Conservation (phyloP, 225 moss, liverwort and hornwort species). For the Bryoerythrophyllum caledonicum region DNA sequence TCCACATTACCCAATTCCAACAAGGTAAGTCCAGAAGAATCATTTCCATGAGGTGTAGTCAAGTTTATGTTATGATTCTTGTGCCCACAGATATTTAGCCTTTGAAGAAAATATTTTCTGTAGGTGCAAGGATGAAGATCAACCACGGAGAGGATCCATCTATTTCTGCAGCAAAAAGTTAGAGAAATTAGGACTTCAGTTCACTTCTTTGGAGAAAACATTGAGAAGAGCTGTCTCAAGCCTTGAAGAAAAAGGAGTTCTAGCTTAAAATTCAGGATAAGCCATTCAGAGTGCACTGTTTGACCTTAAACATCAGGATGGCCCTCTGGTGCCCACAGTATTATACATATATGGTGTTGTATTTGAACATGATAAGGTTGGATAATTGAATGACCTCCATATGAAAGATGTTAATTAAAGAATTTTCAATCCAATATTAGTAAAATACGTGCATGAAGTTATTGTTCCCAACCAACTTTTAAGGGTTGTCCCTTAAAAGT, state of each 20-base stretch:
- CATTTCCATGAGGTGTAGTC: neutral
- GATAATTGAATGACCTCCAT: too few relatives aligned
- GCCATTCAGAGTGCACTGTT: too few relatives aligned
- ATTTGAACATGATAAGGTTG: too few relatives aligned
- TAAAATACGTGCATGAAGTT: neutral
- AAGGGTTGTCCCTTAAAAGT: too few relatives aligned
- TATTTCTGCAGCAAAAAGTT: conserved; percentile 37
- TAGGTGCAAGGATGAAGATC: conserved; percentile 40
- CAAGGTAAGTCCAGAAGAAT: conserved; percentile 25
- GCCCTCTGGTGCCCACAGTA: too few relatives aligned
- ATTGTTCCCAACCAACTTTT: too few relatives aligned
- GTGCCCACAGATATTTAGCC: neutral
- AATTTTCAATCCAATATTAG: neutral
- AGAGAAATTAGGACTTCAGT: conserved; percentile 41
- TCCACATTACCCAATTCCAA: conserved; percentile 40
- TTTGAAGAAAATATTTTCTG: neutral
- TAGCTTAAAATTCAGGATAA: neutral
- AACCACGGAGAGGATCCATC: conserved; percentile 16
- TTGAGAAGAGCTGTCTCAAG: conserved; percentile 32
- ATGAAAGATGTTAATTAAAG: too few relatives aligned
- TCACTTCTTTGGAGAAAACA: conserved; percentile 38
- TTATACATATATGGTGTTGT: too few relatives aligned
- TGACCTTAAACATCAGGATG: too few relatives aligned
- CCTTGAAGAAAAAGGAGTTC: conserved; percentile 28
- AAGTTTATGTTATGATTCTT: neutral